These are phyloP conservation scores for Trichoderma breve DNA, from an alignment of 2,329 filamentous ascomycete genomes.

Conservation along the genomic window DNA sequence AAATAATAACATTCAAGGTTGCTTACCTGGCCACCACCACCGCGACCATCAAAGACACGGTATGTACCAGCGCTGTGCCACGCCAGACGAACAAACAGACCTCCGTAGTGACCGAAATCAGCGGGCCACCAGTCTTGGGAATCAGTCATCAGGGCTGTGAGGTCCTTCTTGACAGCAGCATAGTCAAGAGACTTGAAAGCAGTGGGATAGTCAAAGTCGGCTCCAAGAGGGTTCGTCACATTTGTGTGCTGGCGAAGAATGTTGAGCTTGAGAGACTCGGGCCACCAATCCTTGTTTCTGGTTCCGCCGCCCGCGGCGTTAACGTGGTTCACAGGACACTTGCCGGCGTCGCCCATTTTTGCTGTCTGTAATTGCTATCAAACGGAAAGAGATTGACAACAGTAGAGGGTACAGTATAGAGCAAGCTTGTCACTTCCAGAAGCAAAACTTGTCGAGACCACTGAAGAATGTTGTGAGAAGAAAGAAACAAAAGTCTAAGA, in stretches of 20 bases:
- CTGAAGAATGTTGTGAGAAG: neutral
- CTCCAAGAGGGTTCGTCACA: slow-evolving; percentile 60
- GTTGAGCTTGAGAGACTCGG: slow-evolving; percentile 63
- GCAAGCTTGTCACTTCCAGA: neutral
- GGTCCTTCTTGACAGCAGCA: slow-evolving; percentile 67
- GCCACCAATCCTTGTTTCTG: slow-evolving; percentile 72
- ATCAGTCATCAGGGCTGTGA: slow-evolving; percentile 69
- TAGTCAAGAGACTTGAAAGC: slow-evolving; percentile 65
- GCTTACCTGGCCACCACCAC: slow-evolving; percentile 61
- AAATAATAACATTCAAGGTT: neutral
- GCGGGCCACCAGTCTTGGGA: slow-evolving; percentile 81
- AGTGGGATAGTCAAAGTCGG: slow-evolving; percentile 68
- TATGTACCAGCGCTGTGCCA: slow-evolving; percentile 74
- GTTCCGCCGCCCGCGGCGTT: slow-evolving; percentile 62
- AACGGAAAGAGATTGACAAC: neutral
- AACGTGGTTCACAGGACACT: slow-evolving; percentile 34
- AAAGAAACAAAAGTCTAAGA: neutral
- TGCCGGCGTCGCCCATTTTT: slow-evolving; percentile 21
- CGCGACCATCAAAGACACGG: slow-evolving; percentile 71
- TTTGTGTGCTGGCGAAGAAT: slow-evolving; percentile 70
- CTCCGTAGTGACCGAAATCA: slow-evolving; percentile 78
- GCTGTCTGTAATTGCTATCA: neutral
- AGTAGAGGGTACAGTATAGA: neutral
- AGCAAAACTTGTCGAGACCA: neutral
- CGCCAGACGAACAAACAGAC: slow-evolving; percentile 76